Evolutionary conservation across 1,284 basidiomycete genomes (phyloP).

Genomic region (Fomitiporia mediterranea): DNA sequence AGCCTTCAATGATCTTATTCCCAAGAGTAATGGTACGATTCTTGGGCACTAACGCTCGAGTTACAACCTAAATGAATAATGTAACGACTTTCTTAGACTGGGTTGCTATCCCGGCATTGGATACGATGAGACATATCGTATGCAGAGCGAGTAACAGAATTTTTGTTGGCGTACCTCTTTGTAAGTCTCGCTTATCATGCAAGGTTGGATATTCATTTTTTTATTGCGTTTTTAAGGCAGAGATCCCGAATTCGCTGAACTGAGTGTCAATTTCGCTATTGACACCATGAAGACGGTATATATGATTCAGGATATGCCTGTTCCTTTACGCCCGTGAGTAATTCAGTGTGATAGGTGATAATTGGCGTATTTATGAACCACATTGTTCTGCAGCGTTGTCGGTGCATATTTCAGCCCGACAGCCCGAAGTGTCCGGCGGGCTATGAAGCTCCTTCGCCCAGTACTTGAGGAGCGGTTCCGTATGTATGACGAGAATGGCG

Average conservation of each 20-base stretch:
- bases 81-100: slow-evolving; percentile 30
- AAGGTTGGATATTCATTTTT: background rate
- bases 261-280: slow-evolving; percentile 33
- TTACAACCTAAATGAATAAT: background rate
- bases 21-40: slow-evolving; percentile 21
- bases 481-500: slow-evolving; percentile 23
- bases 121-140: slow-evolving; percentile 37
- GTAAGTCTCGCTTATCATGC: slow-evolving; percentile 25
- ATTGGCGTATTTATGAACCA: background rate
- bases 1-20: slow-evolving; percentile 25
- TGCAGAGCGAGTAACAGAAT: slow-evolving; percentile 37
- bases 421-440: slow-evolving; percentile 14
- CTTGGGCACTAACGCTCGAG: background rate
- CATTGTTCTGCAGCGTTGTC: slow-evolving; percentile 6
- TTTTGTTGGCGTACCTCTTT: slow-evolving; percentile 38
- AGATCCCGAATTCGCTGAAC: slow-evolving; percentile 34
- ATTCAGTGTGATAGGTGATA: background rate
- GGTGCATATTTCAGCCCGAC: background rate
- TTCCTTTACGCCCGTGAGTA: slow-evolving; percentile 26
- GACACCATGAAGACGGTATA: slow-evolving; percentile 27
- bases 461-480: slow-evolving; percentile 25
- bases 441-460: slow-evolving; percentile 23
- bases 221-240: slow-evolving; percentile 31
- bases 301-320: slow-evolving; percentile 34
- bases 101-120: slow-evolving; percentile 31